Evolutionary conservation across 768 basidiomycete genomes (phyloP).

Genomic region (Suillus americanus): DNA sequence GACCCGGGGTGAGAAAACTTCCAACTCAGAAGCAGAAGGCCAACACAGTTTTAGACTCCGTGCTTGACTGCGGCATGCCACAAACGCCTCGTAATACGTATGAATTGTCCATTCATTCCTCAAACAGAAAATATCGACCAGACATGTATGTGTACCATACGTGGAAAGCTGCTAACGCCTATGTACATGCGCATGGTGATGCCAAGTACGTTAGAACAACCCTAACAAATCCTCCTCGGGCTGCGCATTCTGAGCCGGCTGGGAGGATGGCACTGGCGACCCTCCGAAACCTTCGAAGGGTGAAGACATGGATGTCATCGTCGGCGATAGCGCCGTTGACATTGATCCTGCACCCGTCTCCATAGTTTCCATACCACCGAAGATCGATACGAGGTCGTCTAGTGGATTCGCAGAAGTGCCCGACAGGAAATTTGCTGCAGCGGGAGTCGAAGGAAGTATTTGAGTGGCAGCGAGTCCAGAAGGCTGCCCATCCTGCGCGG

Average conservation of each 20-base stretch:
- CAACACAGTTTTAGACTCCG: background rate
- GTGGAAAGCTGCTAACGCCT: background rate
- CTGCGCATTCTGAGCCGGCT: conserved; percentile 23
- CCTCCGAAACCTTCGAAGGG: conserved; percentile 22
- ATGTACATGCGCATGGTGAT: background rate
- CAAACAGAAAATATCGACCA: background rate
- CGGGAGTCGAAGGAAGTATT: conserved; percentile 67
- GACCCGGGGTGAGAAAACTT: background rate
- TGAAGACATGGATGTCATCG: conserved; percentile 5
- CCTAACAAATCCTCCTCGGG: conserved; percentile 55
- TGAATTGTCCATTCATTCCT: background rate
- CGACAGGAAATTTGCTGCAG: conserved; percentile 70
- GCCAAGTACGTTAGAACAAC: conserved; percentile 40
- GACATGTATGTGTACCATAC: background rate
- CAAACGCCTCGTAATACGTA: background rate
- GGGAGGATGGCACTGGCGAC: conserved; percentile 11
- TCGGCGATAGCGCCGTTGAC: conserved; percentile 17
- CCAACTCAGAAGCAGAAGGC: background rate
- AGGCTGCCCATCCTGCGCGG: conserved; percentile 58
- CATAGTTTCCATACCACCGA: conserved; percentile 53
- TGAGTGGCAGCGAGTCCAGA: conserved; percentile 79
- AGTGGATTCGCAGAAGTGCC: conserved; percentile 87
- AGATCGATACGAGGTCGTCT: conserved; percentile 92
- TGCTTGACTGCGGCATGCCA: background rate
- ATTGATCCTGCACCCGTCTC: conserved; percentile 13